These are phyloP conservation scores for Penicillium antarcticum DNA, from an alignment of 495 filamentous ascomycete genomes.

Conservation along the genomic window DNA sequence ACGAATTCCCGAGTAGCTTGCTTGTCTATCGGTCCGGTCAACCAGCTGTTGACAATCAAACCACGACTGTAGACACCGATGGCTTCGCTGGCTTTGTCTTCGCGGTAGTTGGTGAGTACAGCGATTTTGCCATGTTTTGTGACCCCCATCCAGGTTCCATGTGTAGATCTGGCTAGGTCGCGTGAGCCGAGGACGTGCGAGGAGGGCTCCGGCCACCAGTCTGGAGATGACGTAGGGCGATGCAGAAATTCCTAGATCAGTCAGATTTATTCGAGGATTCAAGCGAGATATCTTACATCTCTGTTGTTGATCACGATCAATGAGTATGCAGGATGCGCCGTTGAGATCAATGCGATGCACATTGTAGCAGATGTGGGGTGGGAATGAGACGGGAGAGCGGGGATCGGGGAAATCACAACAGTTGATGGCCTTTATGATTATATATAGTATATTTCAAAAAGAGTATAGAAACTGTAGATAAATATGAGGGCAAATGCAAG, in stretches of 20 bases:
- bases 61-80: slow-evolving; percentile 69
- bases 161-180: slow-evolving; percentile 61
- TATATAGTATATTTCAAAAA: too few relatives aligned
- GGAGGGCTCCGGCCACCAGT: slow-evolving; percentile 74
- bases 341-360: slow-evolving; percentile 92
- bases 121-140: slow-evolving; percentile 82
- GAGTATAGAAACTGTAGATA: too few relatives aligned
- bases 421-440: neutral
- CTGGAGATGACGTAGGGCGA: slow-evolving; percentile 76
- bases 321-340: slow-evolving; percentile 84
- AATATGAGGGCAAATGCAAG: too few relatives aligned
- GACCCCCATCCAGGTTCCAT: slow-evolving; percentile 93
- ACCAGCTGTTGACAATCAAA: slow-evolving; percentile 81
- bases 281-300: slow-evolving; percentile 56
- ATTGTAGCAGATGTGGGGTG: slow-evolving; percentile 43
- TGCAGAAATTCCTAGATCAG: slow-evolving; percentile 71
- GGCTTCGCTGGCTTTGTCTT: slow-evolving; percentile 50
- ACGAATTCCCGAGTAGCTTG: slow-evolving; percentile 63
- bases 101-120: slow-evolving; percentile 91
- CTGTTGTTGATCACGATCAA: slow-evolving; percentile 90
- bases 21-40: slow-evolving; percentile 44
- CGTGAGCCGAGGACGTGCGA: slow-evolving; percentile 62
- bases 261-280: slow-evolving; percentile 11
- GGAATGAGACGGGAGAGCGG: neutral
- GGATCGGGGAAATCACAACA: neutral